Evolutionary conservation across 805 yeast species (phyloP).

Genomic region (Metschnikowia bowlesiae): DNA sequence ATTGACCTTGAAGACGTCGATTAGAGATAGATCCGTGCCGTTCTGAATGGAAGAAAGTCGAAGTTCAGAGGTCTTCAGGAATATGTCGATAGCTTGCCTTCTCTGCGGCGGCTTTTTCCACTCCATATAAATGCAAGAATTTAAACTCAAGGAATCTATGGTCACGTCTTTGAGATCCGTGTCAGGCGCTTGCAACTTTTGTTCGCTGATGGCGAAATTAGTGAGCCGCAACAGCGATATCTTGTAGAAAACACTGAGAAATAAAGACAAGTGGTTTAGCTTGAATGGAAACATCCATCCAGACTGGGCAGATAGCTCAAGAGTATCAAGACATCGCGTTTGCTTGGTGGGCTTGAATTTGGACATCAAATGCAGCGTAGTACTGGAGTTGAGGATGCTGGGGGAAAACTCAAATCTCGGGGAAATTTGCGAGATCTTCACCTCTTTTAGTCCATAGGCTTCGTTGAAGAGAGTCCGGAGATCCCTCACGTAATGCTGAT

Average conservation of each 20-base stretch:
- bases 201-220: slow-evolving; percentile 47
- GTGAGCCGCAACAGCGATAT: slow-evolving; percentile 41
- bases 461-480: slow-evolving; percentile 36
- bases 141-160: slow-evolving; percentile 11
- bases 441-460: slow-evolving; percentile 42
- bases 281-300: slow-evolving; percentile 54
- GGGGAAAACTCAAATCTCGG: slow-evolving; percentile 44
- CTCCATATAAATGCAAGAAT: slow-evolving; percentile 14
- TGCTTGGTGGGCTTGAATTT: slow-evolving; percentile 17
- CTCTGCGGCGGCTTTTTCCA: slow-evolving; percentile 13
- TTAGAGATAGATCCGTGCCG: slow-evolving; percentile 45
- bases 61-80: slow-evolving; percentile 36
- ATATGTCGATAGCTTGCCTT: slow-evolving; percentile 28
- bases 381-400: slow-evolving; percentile 10
- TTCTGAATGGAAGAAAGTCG: slow-evolving; percentile 36
- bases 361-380: slow-evolving; percentile 8
- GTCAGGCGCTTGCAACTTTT: slow-evolving; percentile 15
- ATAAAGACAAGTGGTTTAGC: slow-evolving; percentile 39
- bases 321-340: slow-evolving; percentile 24
- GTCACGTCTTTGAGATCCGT: slow-evolving; percentile 1
- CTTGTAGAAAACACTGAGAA: slow-evolving; percentile 36
- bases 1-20: slow-evolving; percentile 41
- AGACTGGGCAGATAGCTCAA: slow-evolving; percentile 39
- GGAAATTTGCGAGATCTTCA: slow-evolving; percentile 43
- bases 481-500: slow-evolving; percentile 23